phyloP scores from a whole-genome alignment of 2,329 filamentous ascomycete species.

The Curvularia sp. region DNA sequence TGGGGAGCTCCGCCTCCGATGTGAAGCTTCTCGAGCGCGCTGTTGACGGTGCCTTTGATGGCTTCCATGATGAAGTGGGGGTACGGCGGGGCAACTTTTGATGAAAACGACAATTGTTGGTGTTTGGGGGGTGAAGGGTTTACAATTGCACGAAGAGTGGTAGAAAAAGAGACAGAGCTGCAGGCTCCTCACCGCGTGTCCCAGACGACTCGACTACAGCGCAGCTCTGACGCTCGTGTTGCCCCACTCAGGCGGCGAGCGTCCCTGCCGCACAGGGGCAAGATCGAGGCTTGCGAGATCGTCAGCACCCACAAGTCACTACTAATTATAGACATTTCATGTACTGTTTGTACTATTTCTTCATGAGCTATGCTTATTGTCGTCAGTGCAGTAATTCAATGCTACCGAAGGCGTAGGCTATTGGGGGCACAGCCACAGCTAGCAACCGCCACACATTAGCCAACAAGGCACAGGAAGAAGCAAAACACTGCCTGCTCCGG shows the following conservation, averaged over 20 bases:
- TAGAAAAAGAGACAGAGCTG: constrained; percentile 1
- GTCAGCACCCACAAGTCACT: constrained; percentile 34
- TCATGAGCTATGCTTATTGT: constrained; percentile 3
- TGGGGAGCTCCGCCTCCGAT: constrained; percentile 45
- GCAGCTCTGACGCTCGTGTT: constrained; percentile 32
- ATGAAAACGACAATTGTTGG: constrained; percentile 13
- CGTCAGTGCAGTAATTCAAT: background rate
- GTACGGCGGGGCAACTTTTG: constrained; percentile 17
- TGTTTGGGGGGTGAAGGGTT: background rate
- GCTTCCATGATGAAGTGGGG: constrained; percentile 48
- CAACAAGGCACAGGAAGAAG: constrained; percentile 8
- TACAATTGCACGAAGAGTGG: constrained; percentile 6
- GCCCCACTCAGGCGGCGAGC: constrained; percentile 38
- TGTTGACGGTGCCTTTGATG: constrained; percentile 52
- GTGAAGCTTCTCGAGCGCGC: constrained; percentile 53
- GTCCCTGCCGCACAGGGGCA: constrained; percentile 33
- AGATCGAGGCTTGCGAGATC: constrained; percentile 18
- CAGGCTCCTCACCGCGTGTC: constrained; percentile 14
- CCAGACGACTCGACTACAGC: constrained; percentile 17
- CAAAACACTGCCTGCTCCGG: constrained; percentile 5
- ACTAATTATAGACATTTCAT: constrained; percentile 38
- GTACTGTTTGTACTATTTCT: constrained; percentile 7
- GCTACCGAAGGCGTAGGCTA: background rate
- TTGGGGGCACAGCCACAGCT: background rate
- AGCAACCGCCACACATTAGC: background rate